Evolutionary conservation across 164 flowering plant species (phyloP).

Genomic region (Liquidambar formosana): DNA sequence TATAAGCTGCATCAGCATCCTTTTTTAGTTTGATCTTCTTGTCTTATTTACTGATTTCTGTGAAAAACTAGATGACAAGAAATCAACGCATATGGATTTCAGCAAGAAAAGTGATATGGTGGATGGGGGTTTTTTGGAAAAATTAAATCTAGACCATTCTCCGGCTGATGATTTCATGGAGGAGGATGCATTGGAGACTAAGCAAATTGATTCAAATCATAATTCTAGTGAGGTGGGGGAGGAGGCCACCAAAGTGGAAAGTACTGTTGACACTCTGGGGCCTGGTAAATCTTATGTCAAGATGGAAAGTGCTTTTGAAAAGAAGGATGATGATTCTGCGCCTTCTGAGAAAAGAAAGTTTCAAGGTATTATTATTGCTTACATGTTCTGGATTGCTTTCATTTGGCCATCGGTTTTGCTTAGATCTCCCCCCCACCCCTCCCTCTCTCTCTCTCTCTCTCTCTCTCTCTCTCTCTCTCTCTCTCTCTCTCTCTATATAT

Average conservation of each 20-base stretch:
- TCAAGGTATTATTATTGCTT: no score
- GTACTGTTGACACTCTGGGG: constrained; percentile 3
- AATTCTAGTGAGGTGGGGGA: constrained; percentile 7
- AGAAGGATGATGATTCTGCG: background rate
- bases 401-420: no score
- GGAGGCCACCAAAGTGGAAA: background rate
- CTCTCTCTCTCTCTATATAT: no score
- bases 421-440: no score
- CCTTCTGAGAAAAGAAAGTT: no score
- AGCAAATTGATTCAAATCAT: constrained; percentile 9
- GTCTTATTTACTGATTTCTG: background rate
- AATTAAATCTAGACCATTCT: constrained; percentile 15
- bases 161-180: constrained; percentile 16
- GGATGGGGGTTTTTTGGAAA: constrained; percentile 7
- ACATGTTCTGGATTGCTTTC: no score
- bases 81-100: constrained; percentile 5
- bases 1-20: no score
- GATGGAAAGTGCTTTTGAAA: constrained; percentile 9
- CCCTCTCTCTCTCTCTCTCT: no score
- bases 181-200: constrained; percentile 17
- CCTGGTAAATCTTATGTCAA: background rate
- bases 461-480: no score
- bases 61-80: constrained; percentile 11
- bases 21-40: background rate
- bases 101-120: constrained; percentile 11